Conservation (phyloP, 306 rosid species). For the Dryas octopetala region DNA sequence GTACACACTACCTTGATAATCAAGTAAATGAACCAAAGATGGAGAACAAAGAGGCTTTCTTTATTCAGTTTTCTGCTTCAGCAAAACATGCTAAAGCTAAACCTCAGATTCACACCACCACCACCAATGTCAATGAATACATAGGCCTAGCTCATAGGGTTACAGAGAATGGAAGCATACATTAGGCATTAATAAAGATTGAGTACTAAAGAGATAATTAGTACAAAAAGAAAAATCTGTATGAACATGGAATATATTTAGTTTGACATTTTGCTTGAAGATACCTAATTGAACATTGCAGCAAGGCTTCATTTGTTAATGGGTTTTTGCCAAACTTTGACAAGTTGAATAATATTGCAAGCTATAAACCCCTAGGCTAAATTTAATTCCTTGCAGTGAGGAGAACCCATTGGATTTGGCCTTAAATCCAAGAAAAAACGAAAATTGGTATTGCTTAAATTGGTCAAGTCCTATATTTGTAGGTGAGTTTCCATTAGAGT, state of each 20-base stretch:
- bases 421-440: slow-evolving; percentile 17
- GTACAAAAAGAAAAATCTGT: slow-evolving; percentile 10
- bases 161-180: slow-evolving; percentile 27
- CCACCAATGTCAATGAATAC: slow-evolving; percentile 10
- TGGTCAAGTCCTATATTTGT: slow-evolving; percentile 37
- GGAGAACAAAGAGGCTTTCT: slow-evolving; percentile 15
- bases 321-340: slow-evolving; percentile 64
- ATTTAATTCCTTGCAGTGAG: slow-evolving; percentile 24
- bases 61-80: slow-evolving; percentile 53
- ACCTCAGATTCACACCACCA: slow-evolving; percentile 31
- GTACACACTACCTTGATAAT: slow-evolving; percentile 29
- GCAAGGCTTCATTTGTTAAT: slow-evolving; percentile 34
- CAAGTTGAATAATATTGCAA: slow-evolving; percentile 28
- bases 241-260: slow-evolving; percentile 9
- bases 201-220: slow-evolving; percentile 24
- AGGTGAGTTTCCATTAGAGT: slow-evolving; percentile 48
- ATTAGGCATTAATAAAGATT: not conserved
- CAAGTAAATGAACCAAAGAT: slow-evolving; percentile 29
- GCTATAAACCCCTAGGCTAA: slow-evolving; percentile 36
- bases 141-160: slow-evolving; percentile 22
- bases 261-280: slow-evolving; percentile 48
- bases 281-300: slow-evolving; percentile 45
- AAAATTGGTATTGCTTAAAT: not conserved
- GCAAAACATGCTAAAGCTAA: slow-evolving; percentile 46
- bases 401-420: slow-evolving; percentile 32